phyloP scores from a whole-genome alignment of 2,329 filamentous ascomycete species.

The Ophiostoma himal-ulmi region DNA sequence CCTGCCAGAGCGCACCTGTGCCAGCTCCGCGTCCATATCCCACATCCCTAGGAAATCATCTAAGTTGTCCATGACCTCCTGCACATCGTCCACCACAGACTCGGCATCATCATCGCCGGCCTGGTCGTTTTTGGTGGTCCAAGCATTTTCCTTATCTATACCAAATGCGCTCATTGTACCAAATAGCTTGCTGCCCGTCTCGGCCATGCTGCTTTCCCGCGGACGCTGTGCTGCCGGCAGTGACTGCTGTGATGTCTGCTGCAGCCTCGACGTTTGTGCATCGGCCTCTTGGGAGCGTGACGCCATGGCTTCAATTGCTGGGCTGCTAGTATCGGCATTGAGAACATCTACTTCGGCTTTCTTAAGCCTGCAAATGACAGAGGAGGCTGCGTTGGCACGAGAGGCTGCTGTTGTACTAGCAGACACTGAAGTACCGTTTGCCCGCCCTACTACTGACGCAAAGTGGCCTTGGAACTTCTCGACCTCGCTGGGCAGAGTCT shows the following conservation, averaged over 20 bases:
- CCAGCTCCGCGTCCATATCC: slow-evolving; percentile 37
- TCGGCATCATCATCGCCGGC: slow-evolving; percentile 12
- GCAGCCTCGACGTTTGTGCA: slow-evolving; percentile 17
- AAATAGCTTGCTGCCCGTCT: slow-evolving; percentile 12
- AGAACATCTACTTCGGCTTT: neutral
- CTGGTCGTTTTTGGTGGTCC: slow-evolving; percentile 13
- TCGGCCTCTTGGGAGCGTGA: slow-evolving; percentile 35
- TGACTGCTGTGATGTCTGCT: neutral
- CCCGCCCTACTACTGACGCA: slow-evolving; percentile 22
- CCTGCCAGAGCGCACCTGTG: slow-evolving; percentile 26
- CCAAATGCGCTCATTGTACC: neutral
- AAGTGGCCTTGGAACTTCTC: slow-evolving; percentile 35
- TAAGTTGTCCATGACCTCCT: slow-evolving; percentile 43
- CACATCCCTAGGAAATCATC: slow-evolving; percentile 41
- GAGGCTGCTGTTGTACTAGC: neutral
- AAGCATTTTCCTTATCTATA: neutral
- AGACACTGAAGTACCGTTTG: slow-evolving; percentile 41
- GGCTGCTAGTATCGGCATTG: neutral
- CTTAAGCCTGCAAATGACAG: slow-evolving; percentile 8
- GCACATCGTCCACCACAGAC: slow-evolving; percentile 38
- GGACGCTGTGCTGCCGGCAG: neutral
- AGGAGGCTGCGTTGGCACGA: neutral
- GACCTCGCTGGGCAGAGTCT: slow-evolving; percentile 35
- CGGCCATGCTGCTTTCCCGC: neutral
- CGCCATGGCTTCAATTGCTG: neutral